Evolutionary conservation across 768 basidiomycete genomes (phyloP).

Genomic region (Psilocybe azurescens): DNA sequence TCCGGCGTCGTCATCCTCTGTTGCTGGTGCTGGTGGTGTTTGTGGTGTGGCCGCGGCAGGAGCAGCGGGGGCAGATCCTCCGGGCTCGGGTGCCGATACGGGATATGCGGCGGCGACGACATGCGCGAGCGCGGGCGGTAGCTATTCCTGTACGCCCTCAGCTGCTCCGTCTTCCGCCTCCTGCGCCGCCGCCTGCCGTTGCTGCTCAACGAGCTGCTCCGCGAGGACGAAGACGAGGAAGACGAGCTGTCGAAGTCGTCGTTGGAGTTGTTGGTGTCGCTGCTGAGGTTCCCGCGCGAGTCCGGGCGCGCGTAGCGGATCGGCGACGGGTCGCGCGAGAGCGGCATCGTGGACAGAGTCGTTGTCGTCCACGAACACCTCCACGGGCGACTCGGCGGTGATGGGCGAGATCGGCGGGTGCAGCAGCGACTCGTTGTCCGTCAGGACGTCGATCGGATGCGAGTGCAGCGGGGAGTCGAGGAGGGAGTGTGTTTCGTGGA

Average conservation of each 20-base stretch:
- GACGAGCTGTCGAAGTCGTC: constrained; percentile 9
- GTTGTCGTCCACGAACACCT: constrained; percentile 29
- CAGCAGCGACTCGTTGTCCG: constrained; percentile 16
- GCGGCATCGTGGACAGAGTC: constrained; percentile 22
- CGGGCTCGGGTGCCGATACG: constrained; percentile 8
- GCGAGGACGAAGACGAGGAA: constrained; percentile 9
- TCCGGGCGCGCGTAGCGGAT: constrained; percentile 39
- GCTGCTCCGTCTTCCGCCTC: constrained; percentile 26
- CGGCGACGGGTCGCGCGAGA: constrained; percentile 36
- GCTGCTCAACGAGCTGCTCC: constrained; percentile 6
- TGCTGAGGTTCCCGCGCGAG: constrained; percentile 30
- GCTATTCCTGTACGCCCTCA: constrained; percentile 31
- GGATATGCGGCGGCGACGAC: constrained; percentile 25
- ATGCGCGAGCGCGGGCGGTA: constrained; percentile 25
- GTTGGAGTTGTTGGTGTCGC: constrained; percentile 8
- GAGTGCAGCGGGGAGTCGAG: constrained; percentile 16
- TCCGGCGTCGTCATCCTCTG: background rate
- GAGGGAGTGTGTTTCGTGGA: background rate
- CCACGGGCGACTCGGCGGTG: constrained; percentile 20
- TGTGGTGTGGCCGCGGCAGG: no score
- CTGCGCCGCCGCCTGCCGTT: background rate
- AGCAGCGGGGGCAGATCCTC: background rate
- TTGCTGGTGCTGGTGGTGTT: background rate
- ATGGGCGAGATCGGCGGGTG: constrained; percentile 6
- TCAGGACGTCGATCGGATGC: constrained; percentile 18